These are phyloP conservation scores for Scalesia atractyloides DNA, from an alignment of 129 eudicot species.

Conservation along the genomic window DNA sequence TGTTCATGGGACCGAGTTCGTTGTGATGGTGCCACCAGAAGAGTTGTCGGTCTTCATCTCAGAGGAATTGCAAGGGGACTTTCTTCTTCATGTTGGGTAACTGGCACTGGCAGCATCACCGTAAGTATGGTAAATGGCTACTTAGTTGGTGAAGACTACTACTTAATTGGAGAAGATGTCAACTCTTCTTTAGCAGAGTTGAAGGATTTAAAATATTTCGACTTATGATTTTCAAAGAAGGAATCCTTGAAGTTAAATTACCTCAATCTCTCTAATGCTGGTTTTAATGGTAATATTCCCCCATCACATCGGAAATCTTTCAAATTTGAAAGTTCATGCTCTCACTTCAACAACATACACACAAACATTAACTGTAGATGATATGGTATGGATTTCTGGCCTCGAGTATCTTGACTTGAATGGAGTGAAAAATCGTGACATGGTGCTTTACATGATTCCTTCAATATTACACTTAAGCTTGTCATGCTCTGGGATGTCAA, in stretches of 20 bases:
- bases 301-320: no score
- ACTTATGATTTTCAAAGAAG: no score
- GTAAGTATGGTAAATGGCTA: not conserved
- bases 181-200: not conserved
- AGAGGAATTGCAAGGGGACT: not conserved
- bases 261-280: no score
- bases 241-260: no score
- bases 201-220: no score
- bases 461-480: not conserved
- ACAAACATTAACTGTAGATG: not conserved
- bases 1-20: slow-evolving; percentile 18
- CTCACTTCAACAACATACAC: not conserved
- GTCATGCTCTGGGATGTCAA: slow-evolving; percentile 9
- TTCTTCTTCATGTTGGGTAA: not conserved
- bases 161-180: not conserved
- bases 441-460: not conserved
- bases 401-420: not conserved
- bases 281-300: no score
- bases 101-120: no score
- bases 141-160: not conserved
- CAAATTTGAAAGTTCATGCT: slow-evolving; percentile 24
- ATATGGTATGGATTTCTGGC: not conserved
- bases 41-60: slow-evolving; percentile 8
- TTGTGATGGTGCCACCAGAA: not conserved
- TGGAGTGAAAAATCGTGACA: slow-evolving; percentile 7